Conservation (phyloP, 805 yeast genomes). For the Kluyveromyces nonfermentans region DNA sequence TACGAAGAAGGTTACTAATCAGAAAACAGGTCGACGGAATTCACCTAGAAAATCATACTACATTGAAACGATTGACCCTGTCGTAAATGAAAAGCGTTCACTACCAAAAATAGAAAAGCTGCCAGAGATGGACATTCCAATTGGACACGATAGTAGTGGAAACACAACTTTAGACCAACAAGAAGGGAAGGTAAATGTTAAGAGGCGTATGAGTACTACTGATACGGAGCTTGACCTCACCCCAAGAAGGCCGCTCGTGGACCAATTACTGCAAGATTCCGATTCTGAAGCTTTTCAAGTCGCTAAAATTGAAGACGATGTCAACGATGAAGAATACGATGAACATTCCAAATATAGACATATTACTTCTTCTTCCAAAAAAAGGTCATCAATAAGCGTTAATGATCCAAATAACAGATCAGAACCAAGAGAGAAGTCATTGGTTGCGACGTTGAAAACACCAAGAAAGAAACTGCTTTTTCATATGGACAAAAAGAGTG, state of each 20-base stretch:
- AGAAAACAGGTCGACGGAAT: neutral
- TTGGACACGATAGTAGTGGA: neutral
- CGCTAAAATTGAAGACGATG: slow-evolving; percentile 24
- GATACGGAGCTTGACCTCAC: neutral
- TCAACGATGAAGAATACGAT: slow-evolving; percentile 28
- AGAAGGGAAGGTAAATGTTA: slow-evolving; percentile 3
- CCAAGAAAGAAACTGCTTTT: slow-evolving; percentile 39
- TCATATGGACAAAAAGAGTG: slow-evolving; percentile 12
- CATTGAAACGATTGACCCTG: neutral
- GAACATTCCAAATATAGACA: neutral
- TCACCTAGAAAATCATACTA: slow-evolving; percentile 3
- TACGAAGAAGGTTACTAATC: neutral
- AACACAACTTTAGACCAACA: slow-evolving; percentile 1
- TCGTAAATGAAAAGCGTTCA: slow-evolving; percentile 7
- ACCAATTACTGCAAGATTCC: neutral
- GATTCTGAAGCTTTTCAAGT: slow-evolving; percentile 6
- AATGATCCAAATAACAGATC: neutral
- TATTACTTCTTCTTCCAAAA: neutral
- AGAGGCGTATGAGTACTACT: slow-evolving; percentile 4
- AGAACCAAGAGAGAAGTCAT: slow-evolving; percentile 2
- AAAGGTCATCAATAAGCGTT: neutral
- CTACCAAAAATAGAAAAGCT: slow-evolving; percentile 9
- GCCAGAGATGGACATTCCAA: neutral
- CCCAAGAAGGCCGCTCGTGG: neutral
- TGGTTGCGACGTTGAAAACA: slow-evolving; percentile 33